Conservation (phyloP, 306 rosid genomes). For the Acacia melanoxylon region DNA sequence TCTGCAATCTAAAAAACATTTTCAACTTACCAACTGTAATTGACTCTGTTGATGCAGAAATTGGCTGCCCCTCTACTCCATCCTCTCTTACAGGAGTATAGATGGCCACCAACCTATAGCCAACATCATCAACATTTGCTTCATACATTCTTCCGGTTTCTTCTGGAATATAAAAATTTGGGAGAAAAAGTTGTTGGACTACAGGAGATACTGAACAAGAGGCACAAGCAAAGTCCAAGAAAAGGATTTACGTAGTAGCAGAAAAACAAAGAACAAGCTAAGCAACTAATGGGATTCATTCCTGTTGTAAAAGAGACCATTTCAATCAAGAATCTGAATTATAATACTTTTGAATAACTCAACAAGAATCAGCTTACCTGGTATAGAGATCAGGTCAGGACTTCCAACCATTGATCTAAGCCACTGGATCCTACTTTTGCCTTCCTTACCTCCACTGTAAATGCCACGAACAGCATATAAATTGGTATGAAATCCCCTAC, state of each 20-base stretch:
- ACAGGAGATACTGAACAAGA: constrained; percentile 4
- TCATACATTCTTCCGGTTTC: constrained; percentile 92
- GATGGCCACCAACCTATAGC: constrained; percentile 89
- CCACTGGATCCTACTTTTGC: constrained; percentile 95
- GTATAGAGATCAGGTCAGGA: constrained; percentile 97
- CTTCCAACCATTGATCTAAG: constrained; percentile 99
- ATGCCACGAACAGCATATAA: constrained; percentile 86
- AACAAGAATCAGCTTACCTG: constrained; percentile 56
- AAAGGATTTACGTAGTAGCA: constrained; percentile 7
- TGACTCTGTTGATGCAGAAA: constrained; percentile 93
- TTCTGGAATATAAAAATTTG: constrained; percentile 54
- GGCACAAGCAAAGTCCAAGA: constrained; percentile 1
- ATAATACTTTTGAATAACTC: constrained; percentile 2
- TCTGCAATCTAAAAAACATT: not conserved
- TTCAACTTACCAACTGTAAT: constrained; percentile 82
- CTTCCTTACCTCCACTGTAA: constrained; percentile 98
- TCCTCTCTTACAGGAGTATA: constrained; percentile 97
- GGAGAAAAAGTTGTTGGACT: constrained; percentile 16
- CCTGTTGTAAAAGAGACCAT: not conserved
- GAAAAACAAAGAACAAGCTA: not conserved
- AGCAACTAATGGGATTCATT: constrained; percentile 9
- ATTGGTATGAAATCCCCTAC: constrained; percentile 97
- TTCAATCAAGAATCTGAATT: constrained; percentile 8
- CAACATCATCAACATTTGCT: constrained; percentile 96
- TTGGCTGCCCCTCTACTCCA: constrained; percentile 88